These are phyloP conservation scores for Penicillium nordicum DNA, from an alignment of 2,329 filamentous ascomycete species.

Conservation along the genomic window DNA sequence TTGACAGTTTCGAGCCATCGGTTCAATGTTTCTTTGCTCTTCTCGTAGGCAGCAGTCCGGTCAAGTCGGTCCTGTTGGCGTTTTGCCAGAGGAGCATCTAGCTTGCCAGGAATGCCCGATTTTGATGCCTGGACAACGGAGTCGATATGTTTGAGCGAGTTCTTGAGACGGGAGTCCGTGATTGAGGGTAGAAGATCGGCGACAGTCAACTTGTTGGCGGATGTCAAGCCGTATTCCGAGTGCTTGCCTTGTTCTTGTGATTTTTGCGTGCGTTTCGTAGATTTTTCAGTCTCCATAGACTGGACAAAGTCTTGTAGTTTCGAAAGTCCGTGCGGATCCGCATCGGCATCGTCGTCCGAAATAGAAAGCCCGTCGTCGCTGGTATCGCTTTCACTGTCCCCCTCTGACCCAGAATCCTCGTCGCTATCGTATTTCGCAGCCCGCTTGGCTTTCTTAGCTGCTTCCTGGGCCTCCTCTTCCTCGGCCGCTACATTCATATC, in stretches of 20 bases:
- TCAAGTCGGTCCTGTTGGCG: constrained; percentile 83
- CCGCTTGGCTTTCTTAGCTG: constrained; percentile 27
- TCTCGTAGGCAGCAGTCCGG: constrained; percentile 76
- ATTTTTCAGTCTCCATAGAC: constrained; percentile 52
- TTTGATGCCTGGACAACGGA: constrained; percentile 48
- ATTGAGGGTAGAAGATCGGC: constrained; percentile 71
- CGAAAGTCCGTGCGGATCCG: constrained; percentile 53
- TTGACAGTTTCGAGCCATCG: constrained; percentile 96
- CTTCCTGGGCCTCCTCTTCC: constrained; percentile 39
- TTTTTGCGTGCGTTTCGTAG: constrained; percentile 33
- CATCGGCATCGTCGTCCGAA: constrained; percentile 50
- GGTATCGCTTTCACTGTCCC: constrained; percentile 44
- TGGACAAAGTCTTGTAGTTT: constrained; percentile 68
- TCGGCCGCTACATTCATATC: constrained; percentile 50
- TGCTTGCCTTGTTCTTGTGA: constrained; percentile 60
- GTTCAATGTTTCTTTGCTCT: constrained; percentile 85
- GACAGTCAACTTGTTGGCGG: constrained; percentile 67
- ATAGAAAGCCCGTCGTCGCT: constrained; percentile 38
- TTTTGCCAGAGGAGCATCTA: constrained; percentile 78
- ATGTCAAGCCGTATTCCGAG: constrained; percentile 56
- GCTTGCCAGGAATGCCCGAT: constrained; percentile 61
- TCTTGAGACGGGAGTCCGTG: constrained; percentile 72
- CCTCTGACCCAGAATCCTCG: constrained; percentile 42
- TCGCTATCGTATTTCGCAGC: constrained; percentile 34
- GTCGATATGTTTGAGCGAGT: constrained; percentile 70